These are phyloP conservation scores for Sclerotinia trifoliorum DNA, from an alignment of 2,329 filamentous ascomycete genomes.

Conservation along the genomic window DNA sequence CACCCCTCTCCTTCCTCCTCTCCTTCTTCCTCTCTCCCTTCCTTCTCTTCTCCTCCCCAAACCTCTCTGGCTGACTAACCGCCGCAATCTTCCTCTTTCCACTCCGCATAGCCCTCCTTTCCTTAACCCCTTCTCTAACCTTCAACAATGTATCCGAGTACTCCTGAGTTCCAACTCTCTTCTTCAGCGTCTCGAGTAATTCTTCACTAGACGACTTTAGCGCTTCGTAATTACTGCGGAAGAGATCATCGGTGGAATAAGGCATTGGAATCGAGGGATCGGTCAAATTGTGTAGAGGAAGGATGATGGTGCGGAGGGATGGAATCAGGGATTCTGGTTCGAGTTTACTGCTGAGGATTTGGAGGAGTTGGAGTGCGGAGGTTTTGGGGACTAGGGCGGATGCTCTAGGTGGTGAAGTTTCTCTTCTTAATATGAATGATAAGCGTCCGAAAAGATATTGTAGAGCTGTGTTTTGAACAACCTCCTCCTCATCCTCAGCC, in stretches of 20 bases:
- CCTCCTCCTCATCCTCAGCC: slow-evolving; percentile 41
- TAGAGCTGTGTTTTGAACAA: slow-evolving; percentile 50
- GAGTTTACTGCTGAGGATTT: slow-evolving; percentile 64
- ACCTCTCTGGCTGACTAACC: slow-evolving; percentile 75
- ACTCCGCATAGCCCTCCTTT: slow-evolving; percentile 69
- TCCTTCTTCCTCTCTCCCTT: slow-evolving; percentile 83
- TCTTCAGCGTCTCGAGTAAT: slow-evolving; percentile 78
- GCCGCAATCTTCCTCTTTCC: slow-evolving; percentile 89
- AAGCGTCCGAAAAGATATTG: slow-evolving; percentile 77
- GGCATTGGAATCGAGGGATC: slow-evolving; percentile 73
- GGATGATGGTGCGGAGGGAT: slow-evolving; percentile 62
- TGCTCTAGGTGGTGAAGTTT: slow-evolving; percentile 61
- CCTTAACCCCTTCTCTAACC: slow-evolving; percentile 71
- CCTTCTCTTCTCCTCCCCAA: slow-evolving; percentile 75
- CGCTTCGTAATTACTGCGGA: slow-evolving; percentile 66
- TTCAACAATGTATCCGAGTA: slow-evolving; percentile 73
- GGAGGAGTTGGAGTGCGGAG: slow-evolving; percentile 71
- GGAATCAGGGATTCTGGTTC: slow-evolving; percentile 56
- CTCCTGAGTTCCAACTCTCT: slow-evolving; percentile 74
- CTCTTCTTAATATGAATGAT: slow-evolving; percentile 74
- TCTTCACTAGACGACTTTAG: slow-evolving; percentile 72
- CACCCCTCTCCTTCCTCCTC: slow-evolving; percentile 73
- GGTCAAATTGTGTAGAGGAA: slow-evolving; percentile 78
- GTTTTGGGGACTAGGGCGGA: slow-evolving; percentile 70
- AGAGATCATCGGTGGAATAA: slow-evolving; percentile 67